Base-by-base conservation (phyloP, 2,329 filamentous ascomycete species). In the Trichoderma atroviride region DNA sequence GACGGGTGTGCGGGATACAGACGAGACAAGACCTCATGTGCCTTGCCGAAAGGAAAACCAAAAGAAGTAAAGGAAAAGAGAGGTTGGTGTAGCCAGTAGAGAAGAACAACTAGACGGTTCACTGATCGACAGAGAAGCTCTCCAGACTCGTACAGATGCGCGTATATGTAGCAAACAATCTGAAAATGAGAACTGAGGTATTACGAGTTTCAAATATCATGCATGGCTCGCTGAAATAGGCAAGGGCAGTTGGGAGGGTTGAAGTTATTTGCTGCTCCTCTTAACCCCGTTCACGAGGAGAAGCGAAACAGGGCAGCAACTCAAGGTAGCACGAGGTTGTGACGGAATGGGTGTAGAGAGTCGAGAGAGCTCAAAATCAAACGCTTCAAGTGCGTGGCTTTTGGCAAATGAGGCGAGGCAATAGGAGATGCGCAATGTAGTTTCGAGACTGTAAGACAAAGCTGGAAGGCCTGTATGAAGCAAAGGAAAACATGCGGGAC, bases 401-500 rank as follows among this genome's bases (percentile, higher is more conserved):
- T 22, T 22, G 22, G 3, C 4, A 11, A n/a, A 5, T 16, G 9
- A 22, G 1, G 1, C 5, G 10, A 35, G 1, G 40, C 4, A 7
- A 29, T 3, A 4, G 2, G 5, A 57, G 5, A 9, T 13, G 24
- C 14, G 11, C 5, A 16, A 50, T 7, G 29, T 6, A 27, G 19
- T 37, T 16, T n/a, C 19, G 29, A 59, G 4, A 4, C 29, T n/a
- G 22, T 31, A 66, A 50, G 40, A 16, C 11, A 31, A 37, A 13
- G 29, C 31, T 22, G 29, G 5, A 9, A 10, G 55, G 19, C n/a
- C 19, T 29, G 16, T 14, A 29, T n/a, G 6, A 43, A 29, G 13
- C 2, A n/a, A 22, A 40, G 37, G 31, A 24, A 10, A 22, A 35
- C n/a, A 22, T 58, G 35, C 19, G 57, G 47, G 56, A 81, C 87